Evolutionary conservation across 208 protist genomes (phyloP).

Genomic region (Novymonas esmeraldas): DNA sequence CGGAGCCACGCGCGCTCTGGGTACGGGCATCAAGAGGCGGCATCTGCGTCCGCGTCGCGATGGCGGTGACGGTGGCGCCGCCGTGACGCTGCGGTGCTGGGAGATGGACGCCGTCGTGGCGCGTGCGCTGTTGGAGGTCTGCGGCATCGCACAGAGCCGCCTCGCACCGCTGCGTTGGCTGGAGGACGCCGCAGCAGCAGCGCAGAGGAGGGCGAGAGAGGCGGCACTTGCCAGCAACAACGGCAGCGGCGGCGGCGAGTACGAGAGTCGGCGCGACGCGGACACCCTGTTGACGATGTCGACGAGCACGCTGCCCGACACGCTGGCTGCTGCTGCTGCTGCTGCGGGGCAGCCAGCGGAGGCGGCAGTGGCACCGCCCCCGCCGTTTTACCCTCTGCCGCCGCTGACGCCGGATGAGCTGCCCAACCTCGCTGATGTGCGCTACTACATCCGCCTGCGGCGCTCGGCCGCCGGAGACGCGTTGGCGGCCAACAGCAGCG

Average conservation of each 20-base stretch:
- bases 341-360: not conserved
- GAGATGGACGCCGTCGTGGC: constrained; percentile 21
- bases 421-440: constrained; percentile 15
- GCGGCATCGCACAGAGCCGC: constrained; percentile 26
- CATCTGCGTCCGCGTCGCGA: not conserved
- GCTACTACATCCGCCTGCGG: constrained; percentile 34
- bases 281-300: too few species aligned
- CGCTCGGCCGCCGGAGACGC: not conserved
- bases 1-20: not conserved
- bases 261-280: too few species aligned
- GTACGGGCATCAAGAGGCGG: not conserved
- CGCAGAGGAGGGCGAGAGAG: not conserved
- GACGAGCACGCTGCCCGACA: not conserved
- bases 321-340: not conserved
- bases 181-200: constrained; percentile 19
- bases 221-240: not conserved
- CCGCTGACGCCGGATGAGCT: constrained; percentile 28
- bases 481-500: not conserved
- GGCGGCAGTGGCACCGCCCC: not conserved
- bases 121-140: constrained; percentile 19
- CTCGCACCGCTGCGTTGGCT: constrained; percentile 47
- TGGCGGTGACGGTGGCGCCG: not conserved
- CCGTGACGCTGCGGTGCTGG: constrained; percentile 27
- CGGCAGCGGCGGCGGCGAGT: not conserved
- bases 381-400: constrained; percentile 23